phyloP scores from a whole-genome alignment of 2,329 filamentous ascomycete species.

The Epichloe baconii region DNA sequence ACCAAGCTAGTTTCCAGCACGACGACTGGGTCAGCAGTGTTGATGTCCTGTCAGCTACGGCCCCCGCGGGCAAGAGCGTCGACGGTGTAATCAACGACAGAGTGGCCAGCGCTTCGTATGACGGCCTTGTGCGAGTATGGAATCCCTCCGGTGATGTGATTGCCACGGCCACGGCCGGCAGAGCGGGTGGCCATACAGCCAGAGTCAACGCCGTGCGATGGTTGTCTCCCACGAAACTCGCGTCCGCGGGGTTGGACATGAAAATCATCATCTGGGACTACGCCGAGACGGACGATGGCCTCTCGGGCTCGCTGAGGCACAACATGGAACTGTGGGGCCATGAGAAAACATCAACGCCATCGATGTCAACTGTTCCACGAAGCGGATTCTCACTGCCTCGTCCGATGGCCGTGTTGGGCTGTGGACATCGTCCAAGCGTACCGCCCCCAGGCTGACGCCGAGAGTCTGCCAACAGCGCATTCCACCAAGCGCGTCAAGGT shows the following conservation, averaged over 20 bases:
- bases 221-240: conserved; percentile 64
- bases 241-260: conserved; percentile 71
- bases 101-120: conserved; percentile 86
- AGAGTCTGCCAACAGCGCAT: conserved; percentile 53
- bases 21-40: conserved; percentile 93
- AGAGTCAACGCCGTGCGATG: conserved; percentile 76
- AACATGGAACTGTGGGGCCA: conserved; percentile 78
- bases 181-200: conserved; percentile 59
- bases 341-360: conserved; percentile 61
- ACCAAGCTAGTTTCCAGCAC: conserved; percentile 87
- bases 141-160: conserved; percentile 76
- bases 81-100: conserved; percentile 27
- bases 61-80: conserved; percentile 40
- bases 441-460: conserved; percentile 53
- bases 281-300: conserved; percentile 47
- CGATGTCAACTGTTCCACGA: conserved; percentile 58
- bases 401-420: conserved; percentile 74
- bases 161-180: conserved; percentile 55
- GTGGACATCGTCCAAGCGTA: conserved; percentile 71
- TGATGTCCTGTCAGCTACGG: conserved; percentile 62
- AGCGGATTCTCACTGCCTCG: conserved; percentile 73
- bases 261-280: conserved; percentile 88
- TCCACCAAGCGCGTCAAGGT: conserved; percentile 67
- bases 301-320: conserved; percentile 52
- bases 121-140: conserved; percentile 82